Evolutionary conservation across 352 stramenopile genomes (phyloP).

Genomic region (Globisporangium iwayamae): DNA sequence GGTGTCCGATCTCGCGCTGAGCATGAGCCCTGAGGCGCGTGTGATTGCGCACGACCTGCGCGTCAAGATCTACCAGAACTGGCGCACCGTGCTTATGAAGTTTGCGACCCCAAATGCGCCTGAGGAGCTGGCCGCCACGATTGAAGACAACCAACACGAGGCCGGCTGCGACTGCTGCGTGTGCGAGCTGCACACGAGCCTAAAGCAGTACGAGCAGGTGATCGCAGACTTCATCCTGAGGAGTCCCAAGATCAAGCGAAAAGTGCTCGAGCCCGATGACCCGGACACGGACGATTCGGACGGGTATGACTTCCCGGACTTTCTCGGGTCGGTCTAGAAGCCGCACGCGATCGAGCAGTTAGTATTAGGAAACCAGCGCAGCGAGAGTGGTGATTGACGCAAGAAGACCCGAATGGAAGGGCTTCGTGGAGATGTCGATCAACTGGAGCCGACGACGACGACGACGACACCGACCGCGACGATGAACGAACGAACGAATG

Average conservation of each 20-base stretch:
- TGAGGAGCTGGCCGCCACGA: conserved; percentile 32
- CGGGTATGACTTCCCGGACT: conserved; percentile 20
- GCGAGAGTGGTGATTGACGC: conserved; percentile 1
- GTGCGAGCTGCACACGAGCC: conserved; percentile 46
- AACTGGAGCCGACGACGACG: neutral
- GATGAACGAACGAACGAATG: too few relatives aligned
- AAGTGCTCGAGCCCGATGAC: conserved; percentile 15
- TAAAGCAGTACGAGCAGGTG: conserved; percentile 55
- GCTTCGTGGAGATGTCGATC: conserved; percentile 14
- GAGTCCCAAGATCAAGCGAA: conserved; percentile 48
- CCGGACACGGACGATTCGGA: conserved; percentile 16
- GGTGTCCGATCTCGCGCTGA: conserved; percentile 53
- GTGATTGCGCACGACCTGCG: conserved; percentile 72
- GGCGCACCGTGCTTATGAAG: conserved; percentile 71
- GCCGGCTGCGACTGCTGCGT: conserved; percentile 45
- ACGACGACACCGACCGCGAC: neutral
- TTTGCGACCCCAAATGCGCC: conserved; percentile 54
- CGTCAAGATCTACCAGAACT: conserved; percentile 81
- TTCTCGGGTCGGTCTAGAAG: conserved; percentile 10
- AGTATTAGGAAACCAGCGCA: conserved; percentile 18
- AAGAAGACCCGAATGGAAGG: conserved; percentile 17
- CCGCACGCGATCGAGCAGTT: neutral
- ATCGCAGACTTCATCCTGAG: conserved; percentile 56
- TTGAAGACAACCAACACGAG: conserved; percentile 32
- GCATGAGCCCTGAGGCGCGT: conserved; percentile 70